phyloP scores from a whole-genome alignment of 192 early-diverging fungal genomes.

The Umbelopsis vinacea region DNA sequence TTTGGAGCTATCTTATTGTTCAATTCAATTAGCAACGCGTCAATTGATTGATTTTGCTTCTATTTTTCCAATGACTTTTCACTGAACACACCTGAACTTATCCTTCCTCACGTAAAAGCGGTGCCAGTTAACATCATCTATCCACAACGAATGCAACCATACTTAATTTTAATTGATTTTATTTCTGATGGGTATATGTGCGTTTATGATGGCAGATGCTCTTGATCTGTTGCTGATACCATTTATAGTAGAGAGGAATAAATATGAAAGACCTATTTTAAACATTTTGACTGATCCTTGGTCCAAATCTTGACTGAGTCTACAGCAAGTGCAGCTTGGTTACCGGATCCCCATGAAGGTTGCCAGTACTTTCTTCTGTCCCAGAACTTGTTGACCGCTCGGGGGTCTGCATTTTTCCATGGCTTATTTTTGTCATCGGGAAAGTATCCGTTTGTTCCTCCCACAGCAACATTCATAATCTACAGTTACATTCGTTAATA shows the following conservation, averaged over 20 bases:
- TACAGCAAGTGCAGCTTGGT: conserved; percentile 48
- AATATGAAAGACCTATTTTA: not conserved
- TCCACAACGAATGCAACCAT: too few relatives aligned
- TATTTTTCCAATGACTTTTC: too few relatives aligned
- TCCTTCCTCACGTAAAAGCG: too few relatives aligned
- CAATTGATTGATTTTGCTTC: too few relatives aligned
- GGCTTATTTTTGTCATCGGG: conserved; percentile 57
- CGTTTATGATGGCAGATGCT: too few relatives aligned
- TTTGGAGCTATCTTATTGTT: too few relatives aligned
- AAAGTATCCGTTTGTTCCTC: conserved; percentile 62
- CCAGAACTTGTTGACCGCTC: conserved; percentile 60
- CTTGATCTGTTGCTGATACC: not conserved
- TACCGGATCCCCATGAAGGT: conserved; percentile 55
- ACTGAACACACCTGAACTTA: too few relatives aligned
- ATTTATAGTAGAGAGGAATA: not conserved
- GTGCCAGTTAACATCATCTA: too few relatives aligned
- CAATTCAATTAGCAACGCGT: too few relatives aligned
- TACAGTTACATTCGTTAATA: conserved; percentile 16
- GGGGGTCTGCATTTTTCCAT: conserved; percentile 54
- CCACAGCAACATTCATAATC: conserved; percentile 67
- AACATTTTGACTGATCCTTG: conserved; percentile 16
- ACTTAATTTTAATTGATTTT: too few relatives aligned
- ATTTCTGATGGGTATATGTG: too few relatives aligned
- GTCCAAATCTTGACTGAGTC: conserved; percentile 46
- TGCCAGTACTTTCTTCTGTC: conserved; percentile 52